Evolutionary conservation across 2,329 filamentous ascomycete species (phyloP).

Genomic region (Phyllosticta citrichinensis): DNA sequence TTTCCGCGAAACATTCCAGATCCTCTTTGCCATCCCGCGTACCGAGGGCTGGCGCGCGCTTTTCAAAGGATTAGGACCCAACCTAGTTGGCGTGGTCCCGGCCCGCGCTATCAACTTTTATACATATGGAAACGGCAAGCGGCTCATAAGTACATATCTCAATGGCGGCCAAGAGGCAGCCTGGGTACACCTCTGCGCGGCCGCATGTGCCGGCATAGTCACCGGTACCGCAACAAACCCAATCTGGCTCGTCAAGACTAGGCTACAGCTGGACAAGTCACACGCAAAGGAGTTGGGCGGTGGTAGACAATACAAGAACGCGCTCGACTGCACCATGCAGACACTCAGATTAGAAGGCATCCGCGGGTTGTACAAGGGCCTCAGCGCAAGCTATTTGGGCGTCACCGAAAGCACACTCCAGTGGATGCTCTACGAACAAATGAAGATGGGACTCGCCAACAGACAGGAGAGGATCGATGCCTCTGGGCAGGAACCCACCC

Average conservation of each 20-base stretch:
- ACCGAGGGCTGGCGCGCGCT: slow-evolving; percentile 76
- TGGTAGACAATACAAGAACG: slow-evolving; percentile 71
- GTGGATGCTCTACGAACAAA: slow-evolving; percentile 89
- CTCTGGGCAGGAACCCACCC: slow-evolving; percentile 51
- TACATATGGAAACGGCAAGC: slow-evolving; percentile 85
- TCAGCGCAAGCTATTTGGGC: slow-evolving; percentile 85
- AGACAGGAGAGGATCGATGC: slow-evolving; percentile 49
- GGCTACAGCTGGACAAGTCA: slow-evolving; percentile 84
- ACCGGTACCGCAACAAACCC: slow-evolving; percentile 91
- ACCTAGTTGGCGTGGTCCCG: slow-evolving; percentile 79
- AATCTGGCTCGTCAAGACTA: slow-evolving; percentile 93
- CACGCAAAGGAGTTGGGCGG: slow-evolving; percentile 47
- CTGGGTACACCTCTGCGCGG: slow-evolving; percentile 69
- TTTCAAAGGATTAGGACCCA: slow-evolving; percentile 88
- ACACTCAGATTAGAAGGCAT: slow-evolving; percentile 73
- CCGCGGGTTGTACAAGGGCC: slow-evolving; percentile 73
- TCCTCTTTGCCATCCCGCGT: slow-evolving; percentile 69
- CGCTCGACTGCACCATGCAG: slow-evolving; percentile 76
- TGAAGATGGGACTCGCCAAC: slow-evolving; percentile 63
- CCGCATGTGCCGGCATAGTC: slow-evolving; percentile 66
- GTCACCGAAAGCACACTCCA: slow-evolving; percentile 85
- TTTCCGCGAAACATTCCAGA: slow-evolving; percentile 76
- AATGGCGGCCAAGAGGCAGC: slow-evolving; percentile 60
- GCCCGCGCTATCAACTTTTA: slow-evolving; percentile 90
- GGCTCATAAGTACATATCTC: slow-evolving; percentile 63